phyloP scores from a whole-genome alignment of 2,329 filamentous ascomycete genomes.

The Zymoseptoria crescenta region DNA sequence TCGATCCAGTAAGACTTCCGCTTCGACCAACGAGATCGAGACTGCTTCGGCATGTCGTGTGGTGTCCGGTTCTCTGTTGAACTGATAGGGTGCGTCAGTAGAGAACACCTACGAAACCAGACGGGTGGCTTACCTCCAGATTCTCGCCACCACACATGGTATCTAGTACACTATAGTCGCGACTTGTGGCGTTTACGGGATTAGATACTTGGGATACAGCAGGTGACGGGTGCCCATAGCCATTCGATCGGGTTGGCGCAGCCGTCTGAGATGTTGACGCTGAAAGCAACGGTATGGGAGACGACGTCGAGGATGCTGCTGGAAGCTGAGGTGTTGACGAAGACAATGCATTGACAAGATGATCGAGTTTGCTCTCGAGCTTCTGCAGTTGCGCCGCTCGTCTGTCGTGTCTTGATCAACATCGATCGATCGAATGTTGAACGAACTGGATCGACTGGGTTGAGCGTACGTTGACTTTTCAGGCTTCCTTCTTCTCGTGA shows the following conservation, averaged over 20 bases:
- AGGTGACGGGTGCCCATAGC: not conserved
- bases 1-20: conserved; percentile 22
- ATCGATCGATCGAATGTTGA: not conserved
- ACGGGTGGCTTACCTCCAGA: not conserved
- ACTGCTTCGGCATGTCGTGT: conserved; percentile 1
- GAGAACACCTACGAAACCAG: not conserved
- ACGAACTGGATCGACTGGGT: not conserved
- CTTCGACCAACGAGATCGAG: conserved; percentile 18
- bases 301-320: conserved; percentile 4
- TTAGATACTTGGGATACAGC: not conserved
- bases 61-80: not conserved
- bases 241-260: not conserved
- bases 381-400: conserved; percentile 29
- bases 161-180: not conserved
- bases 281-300: conserved; percentile 20
- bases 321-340: conserved; percentile 9
- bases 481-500: conserved; percentile 20
- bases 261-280: conserved; percentile 6
- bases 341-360: conserved; percentile 26
- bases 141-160: not conserved
- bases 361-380: conserved; percentile 28
- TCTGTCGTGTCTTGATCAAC: conserved; percentile 10
- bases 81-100: not conserved
- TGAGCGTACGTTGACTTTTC: conserved; percentile 25
- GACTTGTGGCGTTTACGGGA: not conserved